A percentile compares a stretch with the other conserved stretches of the same genome.
Evolutionary conservation across 169 alveolate species (phyloP).

Genomic region (Plasmodium inui): DNA sequence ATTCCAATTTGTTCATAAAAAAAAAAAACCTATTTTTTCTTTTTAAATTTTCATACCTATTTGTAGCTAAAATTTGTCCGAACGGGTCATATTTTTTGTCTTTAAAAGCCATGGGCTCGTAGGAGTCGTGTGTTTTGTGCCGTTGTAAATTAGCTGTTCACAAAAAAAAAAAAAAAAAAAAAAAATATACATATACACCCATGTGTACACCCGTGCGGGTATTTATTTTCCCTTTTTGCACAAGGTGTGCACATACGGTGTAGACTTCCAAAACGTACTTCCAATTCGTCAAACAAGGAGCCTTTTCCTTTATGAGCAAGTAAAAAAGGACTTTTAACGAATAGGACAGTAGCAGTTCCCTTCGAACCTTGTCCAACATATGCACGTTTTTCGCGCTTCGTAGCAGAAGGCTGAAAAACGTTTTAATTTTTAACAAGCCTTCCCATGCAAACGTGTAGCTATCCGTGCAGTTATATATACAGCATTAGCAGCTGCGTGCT

Average conservation of each 20-base stretch:
- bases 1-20: not conserved
- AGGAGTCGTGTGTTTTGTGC: not conserved
- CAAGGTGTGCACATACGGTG: conserved; percentile 32
- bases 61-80: not conserved
- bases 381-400: not conserved
- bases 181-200: not conserved
- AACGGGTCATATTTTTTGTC: not conserved
- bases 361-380: not conserved
- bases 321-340: not conserved
- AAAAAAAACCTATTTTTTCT: no score
- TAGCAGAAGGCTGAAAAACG: not conserved
- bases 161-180: not conserved
- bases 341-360: not conserved
- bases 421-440: not conserved
- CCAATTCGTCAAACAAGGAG: not conserved
- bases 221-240: conserved; percentile 13
- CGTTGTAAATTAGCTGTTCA: not conserved
- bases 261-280: not conserved
- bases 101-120: not conserved
- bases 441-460: not conserved
- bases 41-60: not conserved
- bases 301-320: not conserved
- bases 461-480: not conserved
- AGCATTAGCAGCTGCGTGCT: not conserved
- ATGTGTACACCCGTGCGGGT: not conserved